Evolutionary conservation across 148 eudicot genomes (phyloP).

Genomic region (Camellia lanceoleosa): DNA sequence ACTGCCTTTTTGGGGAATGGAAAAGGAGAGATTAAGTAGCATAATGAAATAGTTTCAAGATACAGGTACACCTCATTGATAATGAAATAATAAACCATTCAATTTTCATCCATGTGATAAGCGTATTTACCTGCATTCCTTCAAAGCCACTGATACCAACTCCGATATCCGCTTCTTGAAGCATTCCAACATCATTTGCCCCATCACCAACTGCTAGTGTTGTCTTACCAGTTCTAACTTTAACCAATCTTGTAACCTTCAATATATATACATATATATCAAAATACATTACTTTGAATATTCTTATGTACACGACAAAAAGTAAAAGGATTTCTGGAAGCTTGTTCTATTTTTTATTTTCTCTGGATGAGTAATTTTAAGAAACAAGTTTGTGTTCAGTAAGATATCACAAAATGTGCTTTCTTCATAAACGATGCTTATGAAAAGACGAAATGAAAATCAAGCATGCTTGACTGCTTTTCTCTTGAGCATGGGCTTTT

Average conservation of each 20-base stretch:
- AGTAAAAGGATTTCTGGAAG: not conserved
- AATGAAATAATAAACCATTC: not conserved
- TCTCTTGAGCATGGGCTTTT: not conserved
- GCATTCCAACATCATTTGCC: conserved; percentile 76
- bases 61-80: not conserved
- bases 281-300: not conserved
- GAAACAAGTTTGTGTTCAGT: not conserved
- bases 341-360: too few species aligned
- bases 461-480: not conserved
- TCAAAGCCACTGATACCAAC: conserved; percentile 72
- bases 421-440: not conserved
- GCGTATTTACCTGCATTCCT: conserved; percentile 64
- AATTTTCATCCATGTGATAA: not conserved
- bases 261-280: not conserved
- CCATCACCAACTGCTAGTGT: conserved; percentile 75
- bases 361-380: too few species aligned
- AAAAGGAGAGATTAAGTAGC: not conserved
- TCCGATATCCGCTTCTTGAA: conserved; percentile 80
- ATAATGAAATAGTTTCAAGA: conserved; percentile 9
- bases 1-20: conserved; percentile 43
- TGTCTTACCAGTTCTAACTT: conserved; percentile 49
- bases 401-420: not conserved
- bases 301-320: not conserved
- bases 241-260: conserved; percentile 57
- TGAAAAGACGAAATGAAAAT: not conserved